These are phyloP conservation scores for Aspergillus aculeatinus DNA, from an alignment of 2,329 filamentous ascomycete genomes.

Conservation along the genomic window DNA sequence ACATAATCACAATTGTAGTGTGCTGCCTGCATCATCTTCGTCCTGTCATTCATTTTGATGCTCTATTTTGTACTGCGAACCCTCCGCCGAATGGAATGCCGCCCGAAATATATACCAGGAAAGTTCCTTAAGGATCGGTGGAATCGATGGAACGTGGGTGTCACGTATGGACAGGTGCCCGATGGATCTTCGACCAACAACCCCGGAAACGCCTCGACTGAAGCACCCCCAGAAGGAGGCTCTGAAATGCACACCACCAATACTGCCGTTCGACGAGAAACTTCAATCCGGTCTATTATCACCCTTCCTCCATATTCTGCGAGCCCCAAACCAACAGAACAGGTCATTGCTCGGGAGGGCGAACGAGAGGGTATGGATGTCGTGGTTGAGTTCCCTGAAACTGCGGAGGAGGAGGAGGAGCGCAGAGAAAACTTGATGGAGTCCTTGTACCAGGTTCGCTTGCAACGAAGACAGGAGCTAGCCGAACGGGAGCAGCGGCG, in stretches of 20 bases:
- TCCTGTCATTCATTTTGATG: constrained; percentile 29
- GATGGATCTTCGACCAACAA: constrained; percentile 22
- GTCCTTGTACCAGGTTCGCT: constrained; percentile 81
- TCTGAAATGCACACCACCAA: constrained; percentile 30
- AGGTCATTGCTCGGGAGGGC: constrained; percentile 81
- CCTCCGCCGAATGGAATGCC: constrained; percentile 45
- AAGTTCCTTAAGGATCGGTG: constrained; percentile 53
- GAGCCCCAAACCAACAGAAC: constrained; percentile 71
- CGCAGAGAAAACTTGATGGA: constrained; percentile 90
- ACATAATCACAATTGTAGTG: constrained; percentile 17
- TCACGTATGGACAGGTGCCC: constrained; percentile 44
- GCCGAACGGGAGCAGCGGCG: constrained; percentile 76
- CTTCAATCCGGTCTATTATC: constrained; percentile 88
- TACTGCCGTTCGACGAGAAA: constrained; percentile 69
- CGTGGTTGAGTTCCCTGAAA: constrained; percentile 81
- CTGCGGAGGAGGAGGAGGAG: constrained; percentile 72
- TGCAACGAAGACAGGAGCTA: constrained; percentile 71
- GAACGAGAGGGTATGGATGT: constrained; percentile 89
- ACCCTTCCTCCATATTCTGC: constrained; percentile 83
- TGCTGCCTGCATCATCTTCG: constrained; percentile 32
- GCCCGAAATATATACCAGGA: constrained; percentile 54
- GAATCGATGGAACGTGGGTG: constrained; percentile 49
- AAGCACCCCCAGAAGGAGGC: constrained; percentile 26
- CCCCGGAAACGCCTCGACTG: constrained; percentile 26
- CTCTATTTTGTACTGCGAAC: constrained; percentile 42